Percentiles rank a stretch among this genome's conserved stretches.
Evolutionary conservation across 2,329 filamentous ascomycete genomes (phyloP).

Genomic region (Xylariaceae sp.): DNA sequence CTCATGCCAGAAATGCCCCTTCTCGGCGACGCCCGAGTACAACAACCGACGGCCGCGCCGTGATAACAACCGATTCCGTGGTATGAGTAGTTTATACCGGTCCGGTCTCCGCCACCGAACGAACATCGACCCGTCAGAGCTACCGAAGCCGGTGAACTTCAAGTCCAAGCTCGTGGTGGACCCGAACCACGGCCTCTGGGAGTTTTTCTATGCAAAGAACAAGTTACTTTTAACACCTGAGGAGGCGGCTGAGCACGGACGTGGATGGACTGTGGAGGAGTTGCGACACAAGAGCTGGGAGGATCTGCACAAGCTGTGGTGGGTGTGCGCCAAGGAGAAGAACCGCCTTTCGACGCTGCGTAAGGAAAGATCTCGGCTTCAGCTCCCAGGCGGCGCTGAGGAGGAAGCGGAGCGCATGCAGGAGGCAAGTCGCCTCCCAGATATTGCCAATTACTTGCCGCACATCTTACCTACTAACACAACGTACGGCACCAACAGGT

Average conservation of each 20-base stretch:
- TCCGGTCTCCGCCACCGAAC: slow-evolving; percentile 71
- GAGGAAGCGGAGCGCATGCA: slow-evolving; percentile 48
- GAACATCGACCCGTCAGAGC: slow-evolving; percentile 63
- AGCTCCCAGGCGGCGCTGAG: slow-evolving; percentile 55
- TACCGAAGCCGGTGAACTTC: slow-evolving; percentile 67
- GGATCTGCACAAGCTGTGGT: slow-evolving; percentile 88
- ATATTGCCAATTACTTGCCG: not conserved
- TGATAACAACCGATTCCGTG: slow-evolving; percentile 75
- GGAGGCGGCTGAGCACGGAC: slow-evolving; percentile 67
- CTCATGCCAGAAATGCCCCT: slow-evolving; percentile 25
- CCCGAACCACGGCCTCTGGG: slow-evolving; percentile 81
- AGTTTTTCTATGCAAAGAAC: slow-evolving; percentile 73
- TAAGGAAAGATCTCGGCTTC: slow-evolving; percentile 60
- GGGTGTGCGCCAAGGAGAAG: slow-evolving; percentile 84
- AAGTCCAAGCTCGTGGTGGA: slow-evolving; percentile 57
- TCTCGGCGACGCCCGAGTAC: slow-evolving; percentile 32
- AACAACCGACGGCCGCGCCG: slow-evolving; percentile 38
- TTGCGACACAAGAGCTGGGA: slow-evolving; percentile 88
- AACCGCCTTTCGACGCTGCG: slow-evolving; percentile 81
- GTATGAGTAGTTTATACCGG: slow-evolving; percentile 73
- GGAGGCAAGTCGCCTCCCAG: slow-evolving; percentile 46
- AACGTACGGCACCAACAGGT: slow-evolving; percentile 47
- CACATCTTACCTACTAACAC: slow-evolving; percentile 1
- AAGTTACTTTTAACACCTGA: slow-evolving; percentile 66
- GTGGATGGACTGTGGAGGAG: slow-evolving; percentile 80